Conservation (phyloP, 371 early-diverging fungal species). For the Vairimorpha necatrix region DNA sequence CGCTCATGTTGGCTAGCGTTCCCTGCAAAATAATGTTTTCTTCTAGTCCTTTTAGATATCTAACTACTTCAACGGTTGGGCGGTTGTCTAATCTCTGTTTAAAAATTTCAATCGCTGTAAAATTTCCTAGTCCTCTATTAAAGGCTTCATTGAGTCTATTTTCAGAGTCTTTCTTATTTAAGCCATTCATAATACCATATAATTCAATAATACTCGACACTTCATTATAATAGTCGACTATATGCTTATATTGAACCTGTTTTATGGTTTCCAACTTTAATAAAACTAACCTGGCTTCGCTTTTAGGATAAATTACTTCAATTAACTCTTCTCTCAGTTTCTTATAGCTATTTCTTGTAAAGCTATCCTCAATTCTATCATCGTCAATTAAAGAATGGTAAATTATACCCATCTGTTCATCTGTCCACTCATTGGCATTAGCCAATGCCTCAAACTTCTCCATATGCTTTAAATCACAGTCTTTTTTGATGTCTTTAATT, state of each 20-base stretch:
- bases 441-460: background rate
- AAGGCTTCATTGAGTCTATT: background rate
- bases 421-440: background rate
- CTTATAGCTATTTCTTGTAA: background rate
- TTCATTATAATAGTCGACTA: background rate
- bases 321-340: background rate
- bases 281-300: background rate
- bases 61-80: background rate
- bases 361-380: background rate
- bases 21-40: background rate
- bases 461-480: background rate
- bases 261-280: background rate
- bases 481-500: slow-evolving; percentile 12
- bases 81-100: background rate
- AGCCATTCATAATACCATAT: background rate
- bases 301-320: background rate
- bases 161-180: background rate
- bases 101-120: background rate
- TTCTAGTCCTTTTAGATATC: background rate
- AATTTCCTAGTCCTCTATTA: background rate
- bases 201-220: background rate
- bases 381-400: background rate
- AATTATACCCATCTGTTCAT: background rate
- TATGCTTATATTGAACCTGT: background rate
- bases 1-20: background rate